Evolutionary conservation across 768 basidiomycete genomes (phyloP).

Genomic region (Lyophyllum semitale): DNA sequence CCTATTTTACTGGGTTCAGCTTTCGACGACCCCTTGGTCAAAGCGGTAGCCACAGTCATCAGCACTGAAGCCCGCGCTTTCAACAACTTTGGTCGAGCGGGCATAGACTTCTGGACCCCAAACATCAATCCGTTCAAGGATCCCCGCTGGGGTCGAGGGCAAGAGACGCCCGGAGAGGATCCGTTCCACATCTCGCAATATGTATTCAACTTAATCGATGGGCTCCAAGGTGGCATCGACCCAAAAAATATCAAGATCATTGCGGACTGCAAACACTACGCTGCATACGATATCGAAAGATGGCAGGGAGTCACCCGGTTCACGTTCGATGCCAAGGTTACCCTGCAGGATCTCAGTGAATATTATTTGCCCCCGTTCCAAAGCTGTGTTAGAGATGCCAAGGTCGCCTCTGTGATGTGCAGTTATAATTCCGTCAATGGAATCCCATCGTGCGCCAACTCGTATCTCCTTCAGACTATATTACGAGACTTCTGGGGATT

Average conservation of each 20-base stretch:
- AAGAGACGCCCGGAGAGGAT: constrained; percentile 66
- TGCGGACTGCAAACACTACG: constrained; percentile 63
- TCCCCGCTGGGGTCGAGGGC: constrained; percentile 64
- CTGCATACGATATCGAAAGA: constrained; percentile 58
- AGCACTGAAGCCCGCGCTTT: constrained; percentile 62
- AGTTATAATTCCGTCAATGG: constrained; percentile 66
- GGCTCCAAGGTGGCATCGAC: constrained; percentile 59
- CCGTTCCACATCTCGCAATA: constrained; percentile 55
- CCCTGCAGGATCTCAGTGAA: constrained; percentile 55
- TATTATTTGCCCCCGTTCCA: constrained; percentile 60
- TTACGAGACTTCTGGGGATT: constrained; percentile 55
- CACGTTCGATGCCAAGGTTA: constrained; percentile 55
- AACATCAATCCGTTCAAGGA: constrained; percentile 63
- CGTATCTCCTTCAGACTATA: constrained; percentile 52
- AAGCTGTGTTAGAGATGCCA: constrained; percentile 60
- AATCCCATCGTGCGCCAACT: constrained; percentile 54
- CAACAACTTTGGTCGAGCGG: constrained; percentile 54
- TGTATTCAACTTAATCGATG: constrained; percentile 53
- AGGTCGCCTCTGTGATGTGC: constrained; percentile 64
- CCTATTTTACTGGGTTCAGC: constrained; percentile 57
- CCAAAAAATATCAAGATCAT: constrained; percentile 52
- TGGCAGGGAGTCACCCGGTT: constrained; percentile 53
- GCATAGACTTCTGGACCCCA: constrained; percentile 58
- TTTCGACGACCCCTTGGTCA: constrained; percentile 56
- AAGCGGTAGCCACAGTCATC: constrained; percentile 48